phyloP scores from a whole-genome alignment of 2,329 filamentous ascomycete species.

The Alternaria conjuncta region DNA sequence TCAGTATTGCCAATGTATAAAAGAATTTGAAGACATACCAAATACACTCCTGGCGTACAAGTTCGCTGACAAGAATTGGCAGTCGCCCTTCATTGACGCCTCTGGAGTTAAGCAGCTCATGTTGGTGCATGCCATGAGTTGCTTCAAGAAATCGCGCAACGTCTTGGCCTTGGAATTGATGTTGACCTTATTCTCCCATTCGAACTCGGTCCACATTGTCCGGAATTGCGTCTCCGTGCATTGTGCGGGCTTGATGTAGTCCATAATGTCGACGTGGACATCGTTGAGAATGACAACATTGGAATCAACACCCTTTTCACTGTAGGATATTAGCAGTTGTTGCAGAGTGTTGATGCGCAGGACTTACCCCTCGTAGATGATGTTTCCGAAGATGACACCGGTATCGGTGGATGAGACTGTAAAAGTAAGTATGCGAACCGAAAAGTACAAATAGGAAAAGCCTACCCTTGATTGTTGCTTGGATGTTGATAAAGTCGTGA shows the following conservation, averaged over 20 bases:
- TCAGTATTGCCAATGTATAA: conserved; percentile 6
- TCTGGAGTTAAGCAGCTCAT: conserved; percentile 98
- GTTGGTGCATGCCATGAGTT: conserved; percentile 97
- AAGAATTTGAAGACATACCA: conserved; percentile 69
- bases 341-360: neutral
- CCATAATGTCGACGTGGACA: conserved; percentile 98
- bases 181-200: conserved; percentile 99
- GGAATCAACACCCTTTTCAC: conserved; percentile 67
- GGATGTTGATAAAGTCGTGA: conserved; percentile 97
- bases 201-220: conserved; percentile 99
- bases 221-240: conserved; percentile 98
- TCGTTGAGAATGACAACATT: conserved; percentile 98
- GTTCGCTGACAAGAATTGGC: conserved; percentile 96
- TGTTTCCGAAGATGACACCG: conserved; percentile 97
- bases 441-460: conserved; percentile 50
- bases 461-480: conserved; percentile 97
- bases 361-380: conserved; percentile 84
- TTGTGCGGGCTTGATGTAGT: conserved; percentile 96
- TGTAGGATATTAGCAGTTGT: conserved; percentile 67
- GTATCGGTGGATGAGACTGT: conserved; percentile 93
- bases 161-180: conserved; percentile 97
- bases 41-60: conserved; percentile 96
- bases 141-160: conserved; percentile 87
- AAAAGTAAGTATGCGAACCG: conserved; percentile 10
- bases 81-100: conserved; percentile 94